Evolutionary conservation across 1,139 yeast genomes (phyloP), one percentile per base, ranked within the genome.

Genomic region (Pichia sp.): DNA sequence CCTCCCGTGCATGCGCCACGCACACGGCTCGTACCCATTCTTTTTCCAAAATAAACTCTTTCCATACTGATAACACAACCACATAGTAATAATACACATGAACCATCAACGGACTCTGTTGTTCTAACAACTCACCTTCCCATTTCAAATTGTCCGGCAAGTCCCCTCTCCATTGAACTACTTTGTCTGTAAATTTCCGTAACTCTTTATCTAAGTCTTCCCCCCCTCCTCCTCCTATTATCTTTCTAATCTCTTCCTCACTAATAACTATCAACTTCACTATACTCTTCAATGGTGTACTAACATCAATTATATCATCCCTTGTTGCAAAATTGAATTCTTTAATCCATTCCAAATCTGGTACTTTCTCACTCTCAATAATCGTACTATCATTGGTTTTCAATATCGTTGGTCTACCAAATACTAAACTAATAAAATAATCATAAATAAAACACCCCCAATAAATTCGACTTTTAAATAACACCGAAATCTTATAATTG

Each of bases 381-480:
- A 80, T 79, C 0, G 83, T 73, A 0, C 84, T 79, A 60, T 81
- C 84, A 45, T 78, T 73, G 51, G 76, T 70, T 59, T 80, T 80
- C 53, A 81, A 67, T 2, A 80, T 69, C 0, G 83, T 75, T 0
- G 84, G 84, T 49, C 86, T 66, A 2, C 87, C 86, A 51, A 81
- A 64, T 48, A 81, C 68, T 49, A 81, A 67, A 62, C 83, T 77
- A 39, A 81, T 80, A 59, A 81, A 79, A 61, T 80, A 84, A 62
- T 81, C 87, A 3, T 84, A 85, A 58, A 80, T 71, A 60, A 77
- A 81, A 50, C 83, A 74, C 1, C 86, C 86, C 87, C 87, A 81
- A 62, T 79, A 81, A 13, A 81, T 79, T 56, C 86, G 69, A 44
- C 81, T 75, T 56, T 84, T 70, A 54, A 81, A 80, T 80, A 81